Conservation (phyloP, 441 rosid species). For the Gossypium laxum region DNA sequence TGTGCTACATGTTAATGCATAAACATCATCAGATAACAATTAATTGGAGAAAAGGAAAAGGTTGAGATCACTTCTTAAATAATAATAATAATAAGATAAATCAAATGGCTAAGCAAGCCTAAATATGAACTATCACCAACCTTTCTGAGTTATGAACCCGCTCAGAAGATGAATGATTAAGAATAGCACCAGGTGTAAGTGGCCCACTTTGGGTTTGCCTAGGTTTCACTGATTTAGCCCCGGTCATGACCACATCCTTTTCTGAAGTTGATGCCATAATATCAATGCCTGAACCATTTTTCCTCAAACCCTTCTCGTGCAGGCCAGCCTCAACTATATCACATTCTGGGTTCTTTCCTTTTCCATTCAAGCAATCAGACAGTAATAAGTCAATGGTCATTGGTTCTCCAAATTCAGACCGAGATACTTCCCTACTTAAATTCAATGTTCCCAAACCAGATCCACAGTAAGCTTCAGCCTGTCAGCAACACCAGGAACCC, state of each 20-base stretch:
- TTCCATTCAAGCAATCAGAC: conserved; percentile 32
- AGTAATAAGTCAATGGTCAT: conserved; percentile 24
- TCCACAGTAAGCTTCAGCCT: conserved; percentile 26
- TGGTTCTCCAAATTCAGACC: conserved; percentile 29
- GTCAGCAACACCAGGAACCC: conserved; percentile 18
- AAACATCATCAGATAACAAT: background rate
- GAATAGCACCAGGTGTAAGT: conserved; percentile 48
- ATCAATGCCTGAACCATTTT: conserved; percentile 40
- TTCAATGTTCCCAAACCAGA: conserved; percentile 26
- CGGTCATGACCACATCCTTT: conserved; percentile 33
- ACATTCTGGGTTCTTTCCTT: conserved; percentile 40
- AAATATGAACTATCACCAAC: conserved; percentile 25
- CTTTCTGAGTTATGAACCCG: conserved; percentile 49
- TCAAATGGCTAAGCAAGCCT: background rate
- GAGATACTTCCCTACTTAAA: conserved; percentile 24
- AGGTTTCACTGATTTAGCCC: conserved; percentile 39
- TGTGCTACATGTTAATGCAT: background rate
- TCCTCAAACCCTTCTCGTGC: conserved; percentile 27
- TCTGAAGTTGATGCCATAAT: conserved; percentile 42
- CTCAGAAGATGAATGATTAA: conserved; percentile 52
- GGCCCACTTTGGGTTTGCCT: conserved; percentile 87
- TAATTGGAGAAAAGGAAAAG: background rate
- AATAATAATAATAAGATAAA: background rate
- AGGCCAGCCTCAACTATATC: conserved; percentile 21
- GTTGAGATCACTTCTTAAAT: background rate